Evolutionary conservation across 1,139 yeast genomes (phyloP), one percentile per base, ranked within the genome.

Genomic region (Taphrina deformans): DNA sequence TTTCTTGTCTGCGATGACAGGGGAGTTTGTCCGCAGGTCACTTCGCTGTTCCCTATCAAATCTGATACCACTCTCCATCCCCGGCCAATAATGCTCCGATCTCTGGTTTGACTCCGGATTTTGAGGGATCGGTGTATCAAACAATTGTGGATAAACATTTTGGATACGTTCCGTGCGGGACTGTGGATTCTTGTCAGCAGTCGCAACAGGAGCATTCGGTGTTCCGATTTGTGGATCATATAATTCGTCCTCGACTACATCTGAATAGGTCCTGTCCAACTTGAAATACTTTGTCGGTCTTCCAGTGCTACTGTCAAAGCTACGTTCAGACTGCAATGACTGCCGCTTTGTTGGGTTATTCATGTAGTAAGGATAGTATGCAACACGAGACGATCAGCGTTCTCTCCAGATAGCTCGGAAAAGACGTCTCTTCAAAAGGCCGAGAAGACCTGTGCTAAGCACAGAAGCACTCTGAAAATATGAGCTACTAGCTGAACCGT

Each of bases 161-260:
- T 64, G 63, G 3, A 61, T 55, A 7, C 66, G 48, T 61, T 67
- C 62, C 9, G 64, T 46, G 14, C 55, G 55, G 7, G 59, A n/a
- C 14, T 51, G 35, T 4, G 70, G 69, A 6, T 63, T 66, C 6
- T 55, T 67, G 27, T 52, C 62, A 5, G 53, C 48, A 7, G 60
- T 12, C 61, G 66, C 53, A 40, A 65, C 65, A 24, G 67, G 66
- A 38, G 67, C 66, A 23, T 52, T 35, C 65, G 58, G 23, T 27
- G 53, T 27, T 33, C 35, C 35, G 1, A 29, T 24, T 63, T 51
- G 23, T 67, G 62, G 26, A 18, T 51, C 45, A 55, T 70, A 70
- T 7, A 70, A 67, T 62, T 70, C 72, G 62, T 70, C 72, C 53
- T 70, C 72, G 33, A 70, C 67, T n/a, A 70, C 72, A 62, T 70